A percentile compares a stretch with the other conserved stretches of the same genome.
phyloP scores from a whole-genome alignment of 202 grass and related monocot species.

The Carex arenaria region DNA sequence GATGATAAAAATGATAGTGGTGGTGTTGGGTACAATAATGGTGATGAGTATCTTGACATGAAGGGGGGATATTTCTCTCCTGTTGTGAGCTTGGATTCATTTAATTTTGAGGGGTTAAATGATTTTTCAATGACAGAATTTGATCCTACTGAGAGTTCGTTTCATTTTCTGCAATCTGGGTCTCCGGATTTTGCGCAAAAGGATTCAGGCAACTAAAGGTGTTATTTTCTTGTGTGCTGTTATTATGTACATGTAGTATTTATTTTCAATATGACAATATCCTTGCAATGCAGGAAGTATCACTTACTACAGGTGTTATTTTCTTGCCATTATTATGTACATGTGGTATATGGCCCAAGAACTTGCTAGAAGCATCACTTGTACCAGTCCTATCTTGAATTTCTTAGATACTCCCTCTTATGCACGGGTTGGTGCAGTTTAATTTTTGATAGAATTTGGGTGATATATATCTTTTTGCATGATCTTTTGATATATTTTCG shows the following conservation, averaged over 20 bases:
- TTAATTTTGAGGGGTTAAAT: constrained; percentile 42
- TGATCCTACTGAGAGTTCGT: constrained; percentile 31
- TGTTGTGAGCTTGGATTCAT: constrained; percentile 37
- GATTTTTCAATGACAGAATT: constrained; percentile 19
- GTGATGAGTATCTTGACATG: constrained; percentile 12
- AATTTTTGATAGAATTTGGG: neutral
- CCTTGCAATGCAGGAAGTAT: neutral
- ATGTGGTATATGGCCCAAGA: neutral
- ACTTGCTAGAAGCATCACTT: neutral
- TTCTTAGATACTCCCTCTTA: neutral
- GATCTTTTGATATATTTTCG: neutral
- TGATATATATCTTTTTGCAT: neutral
- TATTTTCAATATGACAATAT: neutral
- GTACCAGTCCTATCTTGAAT: neutral
- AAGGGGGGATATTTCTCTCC: constrained; percentile 38
- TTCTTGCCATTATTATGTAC: too few species aligned
- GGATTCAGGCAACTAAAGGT: constrained; percentile 26
- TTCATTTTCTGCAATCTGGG: constrained; percentile 19
- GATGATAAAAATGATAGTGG: constrained; percentile 22
- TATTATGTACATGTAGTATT: neutral
- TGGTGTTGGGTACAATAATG: neutral
- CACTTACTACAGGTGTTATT: too few species aligned
- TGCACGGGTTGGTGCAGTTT: neutral
- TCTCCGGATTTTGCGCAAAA: constrained; percentile 11
- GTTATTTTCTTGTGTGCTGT: neutral